phyloP scores from a whole-genome alignment of 2,329 filamentous ascomycete species.

The Penicillium sp. region DNA sequence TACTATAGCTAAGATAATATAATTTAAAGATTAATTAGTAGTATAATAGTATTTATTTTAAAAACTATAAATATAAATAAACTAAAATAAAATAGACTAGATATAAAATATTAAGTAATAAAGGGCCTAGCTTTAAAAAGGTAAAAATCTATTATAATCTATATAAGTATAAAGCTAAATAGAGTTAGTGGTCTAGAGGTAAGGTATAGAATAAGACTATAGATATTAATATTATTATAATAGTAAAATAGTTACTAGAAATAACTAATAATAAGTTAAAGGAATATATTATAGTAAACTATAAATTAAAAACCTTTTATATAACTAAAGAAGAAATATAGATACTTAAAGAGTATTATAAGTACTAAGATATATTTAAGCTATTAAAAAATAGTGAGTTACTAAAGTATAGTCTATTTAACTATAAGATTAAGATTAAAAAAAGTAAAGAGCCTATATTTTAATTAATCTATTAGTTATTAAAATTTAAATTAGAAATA shows the following conservation, averaged over 20 bases:
- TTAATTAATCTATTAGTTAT: constrained; percentile 1
- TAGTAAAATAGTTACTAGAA: constrained; percentile 1
- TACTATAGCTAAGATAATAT: constrained; percentile 4
- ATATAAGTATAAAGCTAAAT: background rate
- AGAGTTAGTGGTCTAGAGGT: background rate
- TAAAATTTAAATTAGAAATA: background rate
- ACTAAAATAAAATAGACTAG: constrained; percentile 2
- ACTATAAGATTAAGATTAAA: constrained; percentile 3
- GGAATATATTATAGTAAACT: constrained; percentile 3
- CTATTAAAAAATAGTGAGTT: constrained; percentile 1
- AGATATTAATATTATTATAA: constrained; percentile 4
- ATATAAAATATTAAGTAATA: constrained; percentile 3
- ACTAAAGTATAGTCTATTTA: constrained; percentile 2
- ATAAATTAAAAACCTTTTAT: constrained; percentile 2
- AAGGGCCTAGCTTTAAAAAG: constrained; percentile 2
- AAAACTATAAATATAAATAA: constrained; percentile 7
- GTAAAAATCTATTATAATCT: background rate
- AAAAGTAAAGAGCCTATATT: background rate
- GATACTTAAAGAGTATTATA: constrained; percentile 3
- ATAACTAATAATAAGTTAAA: constrained; percentile 7
- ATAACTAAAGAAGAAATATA: constrained; percentile 1
- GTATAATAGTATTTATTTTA: constrained; percentile 1
- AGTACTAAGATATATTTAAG: constrained; percentile 7
- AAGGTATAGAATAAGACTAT: constrained; percentile 2
- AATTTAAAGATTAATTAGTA: constrained; percentile 5